Percentiles rank a stretch among this genome's conserved stretches.
Evolutionary conservation across 176 grass and related monocot genomes (phyloP).

Genomic region (Oropetium thomaeum): DNA sequence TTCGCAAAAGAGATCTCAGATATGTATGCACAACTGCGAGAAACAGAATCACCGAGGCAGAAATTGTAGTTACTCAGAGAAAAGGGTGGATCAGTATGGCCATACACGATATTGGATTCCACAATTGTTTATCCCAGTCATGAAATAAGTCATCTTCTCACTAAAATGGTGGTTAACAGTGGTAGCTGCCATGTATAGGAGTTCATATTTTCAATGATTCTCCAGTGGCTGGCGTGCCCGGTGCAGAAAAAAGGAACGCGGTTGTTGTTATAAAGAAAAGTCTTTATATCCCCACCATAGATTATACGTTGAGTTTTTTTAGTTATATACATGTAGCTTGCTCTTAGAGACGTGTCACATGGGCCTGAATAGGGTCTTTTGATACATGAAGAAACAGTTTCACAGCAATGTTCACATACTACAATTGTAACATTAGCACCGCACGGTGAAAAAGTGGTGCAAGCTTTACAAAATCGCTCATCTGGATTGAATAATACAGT

Average conservation of each 20-base stretch:
- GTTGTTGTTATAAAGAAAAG: not conserved
- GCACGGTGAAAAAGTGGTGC: too few species aligned
- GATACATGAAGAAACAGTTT: too few species aligned
- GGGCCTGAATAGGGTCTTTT: too few species aligned
- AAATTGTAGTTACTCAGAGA: conserved; percentile 24
- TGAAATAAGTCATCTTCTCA: not conserved
- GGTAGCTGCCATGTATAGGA: not conserved
- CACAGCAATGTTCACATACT: too few species aligned
- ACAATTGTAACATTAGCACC: too few species aligned
- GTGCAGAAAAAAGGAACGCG: not conserved
- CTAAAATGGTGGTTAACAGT: not conserved
- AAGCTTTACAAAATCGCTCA: too few species aligned
- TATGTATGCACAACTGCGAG: conserved; percentile 63
- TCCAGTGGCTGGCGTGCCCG: not conserved
- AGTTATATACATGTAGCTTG: too few species aligned
- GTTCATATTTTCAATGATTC: not conserved
- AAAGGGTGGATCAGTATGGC: not conserved
- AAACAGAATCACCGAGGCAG: conserved; percentile 26
- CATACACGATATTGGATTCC: not conserved
- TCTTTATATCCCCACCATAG: not conserved
- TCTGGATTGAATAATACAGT: too few species aligned
- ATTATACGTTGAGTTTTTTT: not conserved
- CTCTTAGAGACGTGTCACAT: not conserved
- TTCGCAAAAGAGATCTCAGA: conserved; percentile 78
- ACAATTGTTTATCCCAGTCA: not conserved